phyloP scores from a whole-genome alignment of 495 filamentous ascomycete species.

The Neurospora tetraspora region DNA sequence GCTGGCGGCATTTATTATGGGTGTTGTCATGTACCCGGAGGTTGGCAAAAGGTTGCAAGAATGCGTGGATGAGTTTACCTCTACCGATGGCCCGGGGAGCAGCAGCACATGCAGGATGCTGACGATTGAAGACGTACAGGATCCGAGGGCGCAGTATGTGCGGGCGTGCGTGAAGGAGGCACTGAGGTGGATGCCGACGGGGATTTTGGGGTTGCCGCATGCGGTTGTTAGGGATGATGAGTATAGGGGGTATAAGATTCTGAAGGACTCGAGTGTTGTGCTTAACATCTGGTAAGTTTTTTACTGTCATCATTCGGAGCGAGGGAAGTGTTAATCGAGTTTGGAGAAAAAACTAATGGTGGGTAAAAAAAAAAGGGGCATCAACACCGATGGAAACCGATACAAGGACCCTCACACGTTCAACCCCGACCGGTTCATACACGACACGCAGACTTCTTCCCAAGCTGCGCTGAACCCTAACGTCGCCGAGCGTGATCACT shows the following conservation, averaged over 20 bases:
- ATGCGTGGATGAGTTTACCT: constrained; percentile 34
- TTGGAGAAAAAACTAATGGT: no score
- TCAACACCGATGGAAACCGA: constrained; percentile 30
- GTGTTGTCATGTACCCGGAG: constrained; percentile 33
- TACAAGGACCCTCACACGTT: constrained; percentile 36
- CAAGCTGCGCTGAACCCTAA: constrained; percentile 26
- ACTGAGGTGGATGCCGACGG: constrained; percentile 43
- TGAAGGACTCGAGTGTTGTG: constrained; percentile 18
- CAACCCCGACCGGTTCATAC: constrained; percentile 37
- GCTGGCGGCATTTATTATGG: constrained; percentile 42
- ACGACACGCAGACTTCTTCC: constrained; percentile 14
- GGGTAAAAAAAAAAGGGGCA: constrained; percentile 18
- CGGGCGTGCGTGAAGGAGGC: constrained; percentile 36
- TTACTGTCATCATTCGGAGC: background rate
- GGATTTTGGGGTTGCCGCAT: constrained; percentile 42
- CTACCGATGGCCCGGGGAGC: no score
- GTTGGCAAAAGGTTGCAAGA: constrained; percentile 35
- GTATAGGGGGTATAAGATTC: constrained; percentile 23
- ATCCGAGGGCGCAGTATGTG: constrained; percentile 35
- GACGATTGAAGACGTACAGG: constrained; percentile 26
- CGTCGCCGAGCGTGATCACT: constrained; percentile 27
- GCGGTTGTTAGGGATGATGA: constrained; percentile 32
- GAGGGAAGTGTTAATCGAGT: constrained; percentile 20
- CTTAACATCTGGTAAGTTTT: constrained; percentile 19
- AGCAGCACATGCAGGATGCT: constrained; percentile 27